Percentiles rank a stretch among this genome's conserved stretches.
These are phyloP conservation scores for Rhynchospora pubera DNA, from an alignment of 176 grass and related monocot genomes.

Conservation along the genomic window DNA sequence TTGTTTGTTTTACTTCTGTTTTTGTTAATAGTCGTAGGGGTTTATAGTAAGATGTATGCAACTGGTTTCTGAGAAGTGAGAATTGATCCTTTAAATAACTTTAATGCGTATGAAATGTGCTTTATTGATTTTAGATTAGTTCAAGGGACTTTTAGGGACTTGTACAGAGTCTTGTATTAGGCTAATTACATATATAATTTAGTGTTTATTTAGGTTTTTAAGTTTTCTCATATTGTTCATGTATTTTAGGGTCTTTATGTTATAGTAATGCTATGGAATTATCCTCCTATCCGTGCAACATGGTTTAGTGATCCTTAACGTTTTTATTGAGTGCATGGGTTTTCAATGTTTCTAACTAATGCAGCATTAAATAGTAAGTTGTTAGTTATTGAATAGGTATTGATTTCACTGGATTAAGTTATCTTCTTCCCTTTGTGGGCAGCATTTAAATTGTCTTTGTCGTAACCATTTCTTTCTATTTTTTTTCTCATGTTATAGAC, in stretches of 20 bases:
- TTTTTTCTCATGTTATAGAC: conserved; percentile 29
- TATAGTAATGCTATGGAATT: not conserved
- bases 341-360: not conserved
- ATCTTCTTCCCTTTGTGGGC: not conserved
- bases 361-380: not conserved
- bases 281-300: not conserved
- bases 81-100: not conserved
- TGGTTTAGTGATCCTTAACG: not conserved
- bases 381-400: not conserved
- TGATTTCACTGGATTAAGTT: not conserved
- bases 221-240: not conserved
- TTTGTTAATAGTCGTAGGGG: not conserved
- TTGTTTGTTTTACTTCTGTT: not conserved
- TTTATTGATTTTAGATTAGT: not conserved
- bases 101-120: not conserved
- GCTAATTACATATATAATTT: not conserved
- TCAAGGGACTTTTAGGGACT: not conserved
- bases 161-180: not conserved
- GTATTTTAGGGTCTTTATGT: not conserved
- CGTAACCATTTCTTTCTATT: not conserved
- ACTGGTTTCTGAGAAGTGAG: not conserved
- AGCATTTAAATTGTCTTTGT: not conserved
- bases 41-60: not conserved
- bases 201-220: not conserved
- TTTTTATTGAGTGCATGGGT: not conserved